Percentiles rank a stretch among this genome's conserved stretches.
These are phyloP conservation scores for Cystofilobasidium capitatum DNA, from an alignment of 768 basidiomycete genomes.

Conservation along the genomic window DNA sequence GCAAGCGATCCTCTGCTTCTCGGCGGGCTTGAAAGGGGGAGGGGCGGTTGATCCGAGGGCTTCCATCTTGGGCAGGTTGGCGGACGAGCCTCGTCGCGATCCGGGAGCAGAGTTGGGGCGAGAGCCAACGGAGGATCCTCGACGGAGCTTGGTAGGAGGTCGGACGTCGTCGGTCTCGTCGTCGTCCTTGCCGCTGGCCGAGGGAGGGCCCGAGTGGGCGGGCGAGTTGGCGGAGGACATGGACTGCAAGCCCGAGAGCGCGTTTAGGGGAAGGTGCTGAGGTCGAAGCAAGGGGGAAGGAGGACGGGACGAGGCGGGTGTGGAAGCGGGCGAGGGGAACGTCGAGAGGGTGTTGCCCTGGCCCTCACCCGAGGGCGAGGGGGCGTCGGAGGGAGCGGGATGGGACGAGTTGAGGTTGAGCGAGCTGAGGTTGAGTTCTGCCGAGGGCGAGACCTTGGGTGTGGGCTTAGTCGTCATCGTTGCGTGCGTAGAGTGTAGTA, in stretches of 20 bases:
- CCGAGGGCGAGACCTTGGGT: neutral
- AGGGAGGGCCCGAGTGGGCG: neutral
- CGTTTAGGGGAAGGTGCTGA: conserved; percentile 17
- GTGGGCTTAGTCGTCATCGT: conserved; percentile 1
- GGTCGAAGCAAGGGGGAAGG: conserved; percentile 22
- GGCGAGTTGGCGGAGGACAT: conserved; percentile 16
- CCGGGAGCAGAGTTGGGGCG: conserved; percentile 2
- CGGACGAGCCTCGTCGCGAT: conserved; percentile 15
- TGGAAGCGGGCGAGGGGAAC: conserved; percentile 20
- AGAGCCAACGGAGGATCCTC: conserved; percentile 23
- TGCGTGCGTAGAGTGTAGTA: neutral
- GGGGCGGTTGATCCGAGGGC: conserved; percentile 11
- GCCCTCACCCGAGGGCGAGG: neutral
- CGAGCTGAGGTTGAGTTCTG: neutral
- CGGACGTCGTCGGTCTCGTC: neutral
- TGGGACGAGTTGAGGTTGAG: conserved; percentile 13
- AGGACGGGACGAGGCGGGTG: conserved; percentile 21
- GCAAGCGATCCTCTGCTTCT: conserved; percentile 9
- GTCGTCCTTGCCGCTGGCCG: neutral
- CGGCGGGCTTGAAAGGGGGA: neutral
- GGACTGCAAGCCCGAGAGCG: conserved; percentile 19
- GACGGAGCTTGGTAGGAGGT: conserved; percentile 19
- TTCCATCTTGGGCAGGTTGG: conserved; percentile 26
- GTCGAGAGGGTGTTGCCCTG: conserved; percentile 22
- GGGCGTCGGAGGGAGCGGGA: neutral